phyloP scores from a whole-genome alignment of 345 rosid species.

The Raphanus sativus region DNA sequence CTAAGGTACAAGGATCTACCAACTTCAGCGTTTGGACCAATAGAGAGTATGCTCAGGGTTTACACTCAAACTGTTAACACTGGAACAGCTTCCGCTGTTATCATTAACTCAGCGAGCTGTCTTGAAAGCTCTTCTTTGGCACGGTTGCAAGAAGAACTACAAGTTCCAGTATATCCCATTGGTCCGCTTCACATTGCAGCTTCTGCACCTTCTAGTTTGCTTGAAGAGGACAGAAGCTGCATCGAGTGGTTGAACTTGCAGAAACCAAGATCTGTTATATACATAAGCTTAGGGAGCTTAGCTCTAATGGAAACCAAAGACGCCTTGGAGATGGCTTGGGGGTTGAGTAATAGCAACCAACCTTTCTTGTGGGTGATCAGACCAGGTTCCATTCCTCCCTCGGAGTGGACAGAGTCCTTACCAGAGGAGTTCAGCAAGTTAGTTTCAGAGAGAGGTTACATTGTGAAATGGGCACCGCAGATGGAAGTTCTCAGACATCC shows the following conservation, averaged over 20 bases:
- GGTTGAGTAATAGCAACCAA: slow-evolving; percentile 43
- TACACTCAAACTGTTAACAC: slow-evolving; percentile 4
- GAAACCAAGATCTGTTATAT: slow-evolving; percentile 47
- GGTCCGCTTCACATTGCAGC: slow-evolving; percentile 38
- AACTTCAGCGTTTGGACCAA: slow-evolving; percentile 30
- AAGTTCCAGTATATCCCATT: slow-evolving; percentile 39
- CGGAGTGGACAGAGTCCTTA: slow-evolving; percentile 34
- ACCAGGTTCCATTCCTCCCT: slow-evolving; percentile 28
- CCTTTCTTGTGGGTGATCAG: slow-evolving; percentile 56
- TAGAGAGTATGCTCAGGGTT: slow-evolving; percentile 32
- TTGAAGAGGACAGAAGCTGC: slow-evolving; percentile 49
- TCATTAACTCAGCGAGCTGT: slow-evolving; percentile 35
- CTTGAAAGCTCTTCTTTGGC: slow-evolving; percentile 33
- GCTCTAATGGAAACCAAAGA: slow-evolving; percentile 37
- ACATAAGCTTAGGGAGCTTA: slow-evolving; percentile 67
- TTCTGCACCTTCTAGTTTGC: slow-evolving; percentile 38
- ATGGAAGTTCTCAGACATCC: slow-evolving; percentile 46
- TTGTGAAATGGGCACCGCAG: slow-evolving; percentile 59
- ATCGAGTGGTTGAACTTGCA: slow-evolving; percentile 53
- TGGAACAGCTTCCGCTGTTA: slow-evolving; percentile 38
- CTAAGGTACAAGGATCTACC: slow-evolving; percentile 42
- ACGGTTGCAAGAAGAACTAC: slow-evolving; percentile 25
- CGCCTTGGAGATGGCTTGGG: slow-evolving; percentile 42
- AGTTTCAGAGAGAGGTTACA: slow-evolving; percentile 39
- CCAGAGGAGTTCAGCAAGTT: slow-evolving; percentile 32